These are phyloP conservation scores for Lachnellula willkommii DNA, from an alignment of 2,329 filamentous ascomycete species.

Conservation along the genomic window DNA sequence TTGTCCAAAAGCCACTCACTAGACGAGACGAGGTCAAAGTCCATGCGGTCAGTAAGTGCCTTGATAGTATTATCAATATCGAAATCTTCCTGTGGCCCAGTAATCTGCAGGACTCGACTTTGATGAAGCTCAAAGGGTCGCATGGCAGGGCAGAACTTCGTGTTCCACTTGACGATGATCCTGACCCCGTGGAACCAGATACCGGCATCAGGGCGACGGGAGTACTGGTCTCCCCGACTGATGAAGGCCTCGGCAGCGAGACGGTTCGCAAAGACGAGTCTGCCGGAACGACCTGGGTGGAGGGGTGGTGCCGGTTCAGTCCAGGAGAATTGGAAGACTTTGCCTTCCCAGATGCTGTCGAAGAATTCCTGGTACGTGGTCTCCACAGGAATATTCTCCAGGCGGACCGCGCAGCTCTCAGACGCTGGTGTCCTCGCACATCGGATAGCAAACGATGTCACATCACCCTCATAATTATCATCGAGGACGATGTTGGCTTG, in stretches of 20 bases:
- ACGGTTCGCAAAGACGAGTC: neutral
- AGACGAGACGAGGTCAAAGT: slow-evolving; percentile 3
- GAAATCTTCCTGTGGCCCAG: neutral
- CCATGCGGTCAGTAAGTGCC: slow-evolving; percentile 10
- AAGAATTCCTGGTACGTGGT: neutral
- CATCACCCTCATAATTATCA: neutral
- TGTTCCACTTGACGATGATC: slow-evolving; percentile 10
- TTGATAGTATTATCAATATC: neutral
- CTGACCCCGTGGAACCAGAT: slow-evolving; percentile 7
- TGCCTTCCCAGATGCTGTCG: neutral
- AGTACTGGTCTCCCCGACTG: neutral
- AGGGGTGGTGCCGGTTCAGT: neutral
- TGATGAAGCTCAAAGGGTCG: slow-evolving; percentile 2
- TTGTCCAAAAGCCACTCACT: neutral
- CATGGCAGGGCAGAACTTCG: slow-evolving; percentile 3
- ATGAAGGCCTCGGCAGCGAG: neutral
- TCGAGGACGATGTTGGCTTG: neutral
- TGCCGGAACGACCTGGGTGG: neutral
- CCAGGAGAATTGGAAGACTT: neutral
- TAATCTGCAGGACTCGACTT: slow-evolving; percentile 11
- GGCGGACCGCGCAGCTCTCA: neutral
- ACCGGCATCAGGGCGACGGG: neutral
- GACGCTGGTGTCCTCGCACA: neutral
- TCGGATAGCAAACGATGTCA: neutral
- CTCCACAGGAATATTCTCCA: neutral